Evolutionary conservation across 768 basidiomycete species (phyloP), one percentile per base, ranked within the genome.

Genomic region (Asterophora parasitica): DNA sequence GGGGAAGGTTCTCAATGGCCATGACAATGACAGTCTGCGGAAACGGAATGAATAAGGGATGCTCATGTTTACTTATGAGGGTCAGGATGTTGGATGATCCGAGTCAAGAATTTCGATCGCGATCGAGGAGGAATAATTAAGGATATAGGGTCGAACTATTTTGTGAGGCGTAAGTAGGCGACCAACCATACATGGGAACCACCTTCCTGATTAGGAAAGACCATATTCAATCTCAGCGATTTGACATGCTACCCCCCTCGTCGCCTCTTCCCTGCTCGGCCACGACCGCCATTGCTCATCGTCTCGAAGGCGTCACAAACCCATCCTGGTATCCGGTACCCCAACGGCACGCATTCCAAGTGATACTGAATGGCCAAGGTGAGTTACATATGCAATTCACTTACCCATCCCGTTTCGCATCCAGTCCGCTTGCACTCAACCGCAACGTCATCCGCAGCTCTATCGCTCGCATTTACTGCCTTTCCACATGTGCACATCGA

Each of bases 11-110:
- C n/a, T n/a, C n/a, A n/a, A n/a, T n/a, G n/a, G n/a, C n/a, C n/a
- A n/a, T n/a, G n/a, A n/a, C 4, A 6, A 60, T 62, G 8, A 49
- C 36, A 33, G 12, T 41, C 27, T 23, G 28, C 15, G 47, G 33
- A 19, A 44, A 42, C 15, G 35, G 13, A 27, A 23, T 10, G n/a
- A 41, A 28, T 32, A 30, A 30, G 28, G 27, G 26, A 7, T 37
- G 48, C 27, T 45, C 9, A 23, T 47, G 28, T 42, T 44, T 33
- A 42, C 35, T n/a, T n/a, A n/a, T n/a, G 47, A 12, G 15, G 28
- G 32, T 35, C 20, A 13, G 20, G 38, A 10, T n/a, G n/a, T 28
- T 27, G 19, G 40, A 51, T 28, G 11, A 42, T n/a, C 31, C 20
- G 45, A 51, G 37, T 51, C 45, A 13, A n/a, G 31, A 41, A 23